phyloP scores from a whole-genome alignment of 352 stramenopile genomes.

The Pythium periplocum region DNA sequence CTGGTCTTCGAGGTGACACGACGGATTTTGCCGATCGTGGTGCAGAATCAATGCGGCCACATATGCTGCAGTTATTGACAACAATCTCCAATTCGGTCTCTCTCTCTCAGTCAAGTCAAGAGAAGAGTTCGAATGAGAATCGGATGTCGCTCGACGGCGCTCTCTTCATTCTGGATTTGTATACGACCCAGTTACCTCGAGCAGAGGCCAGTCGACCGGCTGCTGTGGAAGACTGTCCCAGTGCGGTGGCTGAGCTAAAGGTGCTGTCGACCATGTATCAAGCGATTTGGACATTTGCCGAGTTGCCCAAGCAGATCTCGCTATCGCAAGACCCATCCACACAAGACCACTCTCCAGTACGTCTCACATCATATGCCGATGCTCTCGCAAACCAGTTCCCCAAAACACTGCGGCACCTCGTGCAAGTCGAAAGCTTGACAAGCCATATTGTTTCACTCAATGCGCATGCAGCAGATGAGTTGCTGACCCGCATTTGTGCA shows the following conservation, averaged over 20 bases:
- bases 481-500: conserved; percentile 6
- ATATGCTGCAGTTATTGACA: too few relatives aligned
- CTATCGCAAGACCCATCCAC: too few relatives aligned
- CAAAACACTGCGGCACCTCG: conserved; percentile 14
- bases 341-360: too few relatives aligned
- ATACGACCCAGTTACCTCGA: conserved; percentile 2
- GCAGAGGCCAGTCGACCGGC: conserved; percentile 1
- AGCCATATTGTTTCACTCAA: conserved; percentile 11
- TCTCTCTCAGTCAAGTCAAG: too few relatives aligned
- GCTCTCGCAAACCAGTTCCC: conserved; percentile 14
- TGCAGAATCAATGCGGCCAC: too few relatives aligned
- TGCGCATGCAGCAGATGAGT: conserved; percentile 6
- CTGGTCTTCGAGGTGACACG: too few relatives aligned
- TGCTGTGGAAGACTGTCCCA: neutral
- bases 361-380: conserved; percentile 15
- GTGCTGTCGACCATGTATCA: too few relatives aligned
- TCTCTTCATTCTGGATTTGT: conserved; percentile 1
- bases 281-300: too few relatives aligned
- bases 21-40: too few relatives aligned
- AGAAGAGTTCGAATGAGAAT: neutral
- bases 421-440: conserved; percentile 5
- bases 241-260: too few relatives aligned
- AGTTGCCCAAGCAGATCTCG: too few relatives aligned
- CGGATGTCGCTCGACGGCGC: conserved; percentile 3
- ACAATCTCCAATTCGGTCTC: too few relatives aligned